These are phyloP conservation scores for Casuarina cunninghamiana DNA, from an alignment of 306 rosid genomes.

Conservation along the genomic window DNA sequence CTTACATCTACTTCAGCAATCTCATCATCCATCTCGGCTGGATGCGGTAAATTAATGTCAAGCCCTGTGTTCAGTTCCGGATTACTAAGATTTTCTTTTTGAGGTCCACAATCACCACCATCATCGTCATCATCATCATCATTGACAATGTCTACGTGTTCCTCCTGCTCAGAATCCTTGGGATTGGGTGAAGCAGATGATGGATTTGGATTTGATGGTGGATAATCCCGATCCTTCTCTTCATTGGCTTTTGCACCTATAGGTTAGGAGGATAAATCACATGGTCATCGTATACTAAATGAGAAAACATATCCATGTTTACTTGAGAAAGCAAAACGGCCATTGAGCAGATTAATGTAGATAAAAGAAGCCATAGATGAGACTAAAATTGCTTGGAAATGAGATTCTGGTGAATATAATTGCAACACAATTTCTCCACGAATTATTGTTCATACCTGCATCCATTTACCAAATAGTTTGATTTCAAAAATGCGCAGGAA, in stretches of 20 bases:
- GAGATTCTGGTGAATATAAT: not conserved
- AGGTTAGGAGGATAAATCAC: not conserved
- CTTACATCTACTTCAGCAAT: conserved; percentile 86
- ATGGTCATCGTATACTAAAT: not conserved
- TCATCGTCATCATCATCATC: conserved; percentile 61
- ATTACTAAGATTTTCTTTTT: conserved; percentile 57
- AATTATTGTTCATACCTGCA: not conserved
- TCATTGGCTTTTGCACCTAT: not conserved
- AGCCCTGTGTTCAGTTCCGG: conserved; percentile 57
- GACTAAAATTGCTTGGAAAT: not conserved
- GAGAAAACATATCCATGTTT: not conserved
- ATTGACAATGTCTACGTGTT: conserved; percentile 59
- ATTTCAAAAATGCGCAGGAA: not conserved
- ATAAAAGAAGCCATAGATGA: not conserved
- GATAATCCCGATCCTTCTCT: conserved; percentile 21
- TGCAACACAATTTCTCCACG: too few relatives aligned
- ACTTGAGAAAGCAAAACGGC: not conserved
- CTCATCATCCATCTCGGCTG: conserved; percentile 72
- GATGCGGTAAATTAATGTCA: conserved; percentile 55
- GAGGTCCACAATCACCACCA: conserved; percentile 42
- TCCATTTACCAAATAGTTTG: not conserved
- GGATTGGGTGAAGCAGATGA: conserved; percentile 51
- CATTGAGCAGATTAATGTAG: not conserved
- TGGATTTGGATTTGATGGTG: conserved; percentile 45
- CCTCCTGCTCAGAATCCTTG: conserved; percentile 54